Base-by-base conservation (phyloP, 2,329 filamentous ascomycete genomes). In the Grosmannia clavigera region DNA sequence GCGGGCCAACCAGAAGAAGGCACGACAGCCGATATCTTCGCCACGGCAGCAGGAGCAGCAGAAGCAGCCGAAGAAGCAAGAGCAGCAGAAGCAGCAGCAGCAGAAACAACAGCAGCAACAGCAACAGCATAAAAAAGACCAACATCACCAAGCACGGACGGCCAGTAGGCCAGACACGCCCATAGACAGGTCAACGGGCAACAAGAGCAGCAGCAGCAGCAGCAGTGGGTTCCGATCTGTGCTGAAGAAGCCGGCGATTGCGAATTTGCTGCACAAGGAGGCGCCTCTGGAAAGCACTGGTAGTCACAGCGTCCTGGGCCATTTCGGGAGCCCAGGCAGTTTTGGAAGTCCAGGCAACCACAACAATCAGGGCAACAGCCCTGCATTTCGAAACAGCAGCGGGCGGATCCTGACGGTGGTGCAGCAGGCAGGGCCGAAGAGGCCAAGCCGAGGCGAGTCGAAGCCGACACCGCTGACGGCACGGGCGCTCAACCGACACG, bases 1-100 rank as follows among this genome's bases (percentile, higher is more conserved):
- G 3, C n/a, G 54, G 9, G 73, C 78, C 35, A 80, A 80, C 61
- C 77, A 80, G 65, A 81, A 80, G 67, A 73, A 71, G 33, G 67
- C 69, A 16, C 70, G 77, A 14, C 69, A 72, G 33, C 75, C 77
- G 61, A 40, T 40, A 40, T 62, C 31, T 9, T 35, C 55, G 27
- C 25, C 7, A 29, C 12, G n/a, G 4, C 33, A 5, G 5, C 22
- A 29, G 35, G 5, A n/a, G 16, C 4, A 29, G 55, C 9, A 9
- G 55, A 12, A 19, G 55, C 56, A 4, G 11, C 43, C 4, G 22
- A 22, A 22, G 22, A 22, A 22, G 22, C 22, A 22, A 22, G 22
- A 22, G 53, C 43, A 38, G 53, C 40, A 53, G 25, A 29, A 4
- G 48, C 59, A 43, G 19, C 38, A 27, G 25, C 35, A 19, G 38